phyloP scores from a whole-genome alignment of 2,329 filamentous ascomycete genomes.

The Niveomyces coronatus region DNA sequence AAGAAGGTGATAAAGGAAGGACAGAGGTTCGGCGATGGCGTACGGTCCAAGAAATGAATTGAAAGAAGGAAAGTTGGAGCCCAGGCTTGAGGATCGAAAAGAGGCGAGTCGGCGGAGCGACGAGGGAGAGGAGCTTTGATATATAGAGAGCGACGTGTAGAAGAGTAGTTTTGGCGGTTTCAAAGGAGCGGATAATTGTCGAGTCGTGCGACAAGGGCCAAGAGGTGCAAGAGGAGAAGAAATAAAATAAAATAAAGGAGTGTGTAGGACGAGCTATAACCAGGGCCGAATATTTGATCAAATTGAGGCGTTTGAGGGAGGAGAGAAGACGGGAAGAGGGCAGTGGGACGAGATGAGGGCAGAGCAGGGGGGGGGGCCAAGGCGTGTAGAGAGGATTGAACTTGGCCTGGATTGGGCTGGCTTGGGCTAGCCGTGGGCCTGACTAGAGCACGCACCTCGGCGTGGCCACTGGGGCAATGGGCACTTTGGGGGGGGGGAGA shows the following conservation, averaged over 20 bases:
- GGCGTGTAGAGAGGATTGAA: background rate
- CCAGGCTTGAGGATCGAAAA: slow-evolving; percentile 2
- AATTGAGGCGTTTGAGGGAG: slow-evolving; percentile 5
- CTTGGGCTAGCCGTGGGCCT: too few relatives aligned
- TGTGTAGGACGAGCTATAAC: slow-evolving; percentile 5
- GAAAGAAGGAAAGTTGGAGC: slow-evolving; percentile 8
- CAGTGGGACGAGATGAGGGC: slow-evolving; percentile 7
- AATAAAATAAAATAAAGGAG: too few relatives aligned
- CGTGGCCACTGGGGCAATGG: too few relatives aligned
- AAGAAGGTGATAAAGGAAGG: slow-evolving; percentile 5
- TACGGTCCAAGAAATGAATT: too few relatives aligned
- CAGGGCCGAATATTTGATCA: slow-evolving; percentile 7
- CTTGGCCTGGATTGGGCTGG: too few relatives aligned
- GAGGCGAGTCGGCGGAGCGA: slow-evolving; percentile 3
- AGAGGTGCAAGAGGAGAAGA: too few relatives aligned
- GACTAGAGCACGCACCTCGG: too few relatives aligned
- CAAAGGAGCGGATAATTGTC: slow-evolving; percentile 13
- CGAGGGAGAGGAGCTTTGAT: slow-evolving; percentile 6
- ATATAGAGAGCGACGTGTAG: slow-evolving; percentile 9
- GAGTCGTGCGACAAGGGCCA: slow-evolving; percentile 6
- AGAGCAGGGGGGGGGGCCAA: background rate
- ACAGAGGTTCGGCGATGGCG: slow-evolving; percentile 9
- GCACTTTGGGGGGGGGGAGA: too few relatives aligned
- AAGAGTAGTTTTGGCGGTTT: slow-evolving; percentile 10
- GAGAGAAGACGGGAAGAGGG: slow-evolving; percentile 4